Evolutionary conservation across 2,329 filamentous ascomycete genomes (phyloP), one percentile per base, ranked within the genome.

Genomic region (Nannizziopsis barbatae): DNA sequence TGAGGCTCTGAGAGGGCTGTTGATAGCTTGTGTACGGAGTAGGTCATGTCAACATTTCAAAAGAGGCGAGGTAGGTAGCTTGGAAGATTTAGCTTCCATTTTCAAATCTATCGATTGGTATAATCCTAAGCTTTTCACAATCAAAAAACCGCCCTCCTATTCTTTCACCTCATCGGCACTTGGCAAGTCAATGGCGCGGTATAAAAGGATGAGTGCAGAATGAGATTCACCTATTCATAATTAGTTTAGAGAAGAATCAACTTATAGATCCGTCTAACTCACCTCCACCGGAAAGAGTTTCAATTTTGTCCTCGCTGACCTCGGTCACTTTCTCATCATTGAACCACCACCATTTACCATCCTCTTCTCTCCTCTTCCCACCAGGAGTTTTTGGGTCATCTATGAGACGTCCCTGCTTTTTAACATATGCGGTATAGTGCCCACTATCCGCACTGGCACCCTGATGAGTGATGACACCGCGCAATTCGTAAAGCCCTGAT

Each of bases 331-430:
- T 93, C 63, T 98, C 90, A 60, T 98, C 92, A 66, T 98, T 96
- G 76, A 98, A 98, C 90, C 92, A 98, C 90, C 92, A 98, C 92
- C 92, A 98, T 60, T 88, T 95, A 57, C 86, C 88, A 62, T 94
- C 87, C 62, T 94, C 87, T 60, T 84, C 80, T 47, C 78, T 80
- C 59, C 79, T 74, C 71, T 87, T 86, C 56, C 86, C 87, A 15
- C 62, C 63, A 11, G 61, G 61, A 15, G 83, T 86, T 60, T 81
- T 79, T 12, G 82, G 75, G 57, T 93, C 84, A 47, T 66, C 60
- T 2, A 63, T 58, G 50, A 86, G 70, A 8, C 73, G 70, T 0
- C 78, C 82, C 52, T 83, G 75, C 76, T 98, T 95, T 76, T 96
- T 98, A 57, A 98, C 86, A 64, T 95, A 98, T 0, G 89, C 83